phyloP scores from a whole-genome alignment of 305 asterid species.

The Fraxinus xanthoxyloides region DNA sequence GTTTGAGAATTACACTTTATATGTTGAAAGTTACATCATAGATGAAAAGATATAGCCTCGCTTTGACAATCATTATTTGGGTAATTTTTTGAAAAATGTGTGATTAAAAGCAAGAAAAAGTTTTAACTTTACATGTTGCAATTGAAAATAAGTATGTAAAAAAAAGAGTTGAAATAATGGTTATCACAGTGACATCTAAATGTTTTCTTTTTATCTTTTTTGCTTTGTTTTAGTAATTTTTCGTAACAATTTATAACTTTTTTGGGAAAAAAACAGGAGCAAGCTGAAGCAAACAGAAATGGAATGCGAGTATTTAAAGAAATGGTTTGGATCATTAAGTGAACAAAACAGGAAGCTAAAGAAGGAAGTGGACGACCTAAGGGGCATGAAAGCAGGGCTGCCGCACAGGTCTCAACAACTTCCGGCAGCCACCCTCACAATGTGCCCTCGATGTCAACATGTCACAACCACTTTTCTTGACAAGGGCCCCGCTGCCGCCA shows the following conservation, averaged over 20 bases:
- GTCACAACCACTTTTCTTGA: constrained; percentile 33
- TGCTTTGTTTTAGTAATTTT: not conserved
- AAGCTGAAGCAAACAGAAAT: constrained; percentile 83
- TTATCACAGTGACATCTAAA: not conserved
- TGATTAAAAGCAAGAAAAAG: too few species aligned
- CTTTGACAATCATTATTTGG: too few species aligned
- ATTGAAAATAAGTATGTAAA: too few species aligned
- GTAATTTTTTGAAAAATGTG: too few species aligned
- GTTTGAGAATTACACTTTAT: too few species aligned
- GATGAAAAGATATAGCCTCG: too few species aligned
- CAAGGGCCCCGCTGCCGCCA: constrained; percentile 11
- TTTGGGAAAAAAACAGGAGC: constrained; percentile 38
- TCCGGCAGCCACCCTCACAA: constrained; percentile 51
- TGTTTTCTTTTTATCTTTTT: not conserved
- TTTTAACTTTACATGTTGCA: too few species aligned
- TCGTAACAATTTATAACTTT: not conserved
- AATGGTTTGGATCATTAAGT: constrained; percentile 62
- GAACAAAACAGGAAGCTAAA: constrained; percentile 65
- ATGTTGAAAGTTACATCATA: too few species aligned
- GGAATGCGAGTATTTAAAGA: constrained; percentile 69
- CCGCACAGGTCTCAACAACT: constrained; percentile 30
- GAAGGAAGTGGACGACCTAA: constrained; percentile 59
- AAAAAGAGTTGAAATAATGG: too few species aligned
- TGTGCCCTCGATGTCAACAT: constrained; percentile 81
- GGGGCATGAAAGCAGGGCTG: constrained; percentile 49